A percentile compares a stretch with the other conserved stretches of the same genome.
Evolutionary conservation across 176 grass and related monocot species (phyloP).

Genomic region (Hsuehochloa calcarea): DNA sequence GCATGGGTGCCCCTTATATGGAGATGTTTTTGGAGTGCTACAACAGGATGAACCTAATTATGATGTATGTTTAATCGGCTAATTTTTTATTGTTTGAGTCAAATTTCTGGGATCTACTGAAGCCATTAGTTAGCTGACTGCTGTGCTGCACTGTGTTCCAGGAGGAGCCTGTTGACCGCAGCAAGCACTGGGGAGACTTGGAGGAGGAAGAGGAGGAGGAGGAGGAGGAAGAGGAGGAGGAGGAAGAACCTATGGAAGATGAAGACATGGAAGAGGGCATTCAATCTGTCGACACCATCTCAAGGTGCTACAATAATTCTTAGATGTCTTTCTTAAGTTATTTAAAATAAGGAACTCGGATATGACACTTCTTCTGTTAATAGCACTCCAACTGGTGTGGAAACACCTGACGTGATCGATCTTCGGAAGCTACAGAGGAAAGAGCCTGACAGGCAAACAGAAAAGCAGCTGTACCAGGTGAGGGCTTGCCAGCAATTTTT

Average conservation of each 20-base stretch:
- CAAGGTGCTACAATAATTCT: slow-evolving; percentile 44
- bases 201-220: slow-evolving; percentile 73
- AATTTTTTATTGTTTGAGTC: neutral
- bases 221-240: slow-evolving; percentile 58
- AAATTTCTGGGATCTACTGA: neutral
- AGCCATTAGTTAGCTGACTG: slow-evolving; percentile 9
- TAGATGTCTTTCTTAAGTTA: neutral
- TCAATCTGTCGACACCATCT: slow-evolving; percentile 84
- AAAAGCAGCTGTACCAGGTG: slow-evolving; percentile 85
- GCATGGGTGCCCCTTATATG: slow-evolving; percentile 51
- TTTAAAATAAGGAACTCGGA: neutral
- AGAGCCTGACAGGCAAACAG: slow-evolving; percentile 78
- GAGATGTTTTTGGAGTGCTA: slow-evolving; percentile 54
- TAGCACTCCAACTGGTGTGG: slow-evolving; percentile 95
- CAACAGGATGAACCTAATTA: slow-evolving; percentile 87
- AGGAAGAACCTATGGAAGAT: slow-evolving; percentile 35
- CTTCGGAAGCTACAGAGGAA: slow-evolving; percentile 92
- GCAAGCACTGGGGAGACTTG: slow-evolving; percentile 96
- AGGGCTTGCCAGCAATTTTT: slow-evolving; percentile 3
- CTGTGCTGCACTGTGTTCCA: slow-evolving; percentile 28
- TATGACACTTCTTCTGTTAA: neutral
- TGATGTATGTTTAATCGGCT: slow-evolving; percentile 45
- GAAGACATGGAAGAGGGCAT: slow-evolving; percentile 77
- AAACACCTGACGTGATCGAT: slow-evolving; percentile 97
- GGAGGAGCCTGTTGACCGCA: slow-evolving; percentile 92